Evolutionary conservation across 495 filamentous ascomycete species (phyloP).

Genomic region (Xylaria bambusicola): DNA sequence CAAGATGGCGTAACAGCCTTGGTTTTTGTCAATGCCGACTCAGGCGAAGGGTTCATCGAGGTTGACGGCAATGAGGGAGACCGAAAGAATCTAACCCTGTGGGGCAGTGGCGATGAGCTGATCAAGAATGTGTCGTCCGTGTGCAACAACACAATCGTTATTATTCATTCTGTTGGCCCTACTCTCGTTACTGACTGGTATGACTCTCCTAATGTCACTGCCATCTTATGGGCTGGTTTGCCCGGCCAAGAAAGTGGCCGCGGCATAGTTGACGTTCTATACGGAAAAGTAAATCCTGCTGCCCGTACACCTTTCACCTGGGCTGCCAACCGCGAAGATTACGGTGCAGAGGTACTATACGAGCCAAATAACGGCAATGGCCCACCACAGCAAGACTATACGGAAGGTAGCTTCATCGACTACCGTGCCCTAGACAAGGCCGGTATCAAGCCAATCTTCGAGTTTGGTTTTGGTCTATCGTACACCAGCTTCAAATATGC

Average conservation of each 20-base stretch:
- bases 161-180: conserved; percentile 83
- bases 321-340: conserved; percentile 71
- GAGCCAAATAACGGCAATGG: conserved; percentile 67
- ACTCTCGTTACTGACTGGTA: conserved; percentile 78
- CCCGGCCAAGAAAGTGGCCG: conserved; percentile 93
- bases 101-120: conserved; percentile 77
- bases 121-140: conserved; percentile 73
- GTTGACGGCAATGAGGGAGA: conserved; percentile 88
- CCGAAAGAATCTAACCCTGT: conserved; percentile 89
- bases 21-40: conserved; percentile 86
- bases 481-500: conserved; percentile 88
- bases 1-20: conserved; percentile 71
- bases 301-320: conserved; percentile 89
- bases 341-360: conserved; percentile 75
- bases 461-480: conserved; percentile 88
- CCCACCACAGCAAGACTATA: conserved; percentile 79
- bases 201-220: conserved; percentile 87
- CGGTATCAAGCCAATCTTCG: conserved; percentile 74
- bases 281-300: conserved; percentile 82
- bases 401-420: conserved; percentile 89
- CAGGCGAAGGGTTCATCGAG: conserved; percentile 83
- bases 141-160: conserved; percentile 90
- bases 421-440: conserved; percentile 87
- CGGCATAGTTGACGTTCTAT: conserved; percentile 87
- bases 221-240: conserved; percentile 89